phyloP scores from a whole-genome alignment of 2,329 filamentous ascomycete genomes.

The Simplicillium aogashimaense region DNA sequence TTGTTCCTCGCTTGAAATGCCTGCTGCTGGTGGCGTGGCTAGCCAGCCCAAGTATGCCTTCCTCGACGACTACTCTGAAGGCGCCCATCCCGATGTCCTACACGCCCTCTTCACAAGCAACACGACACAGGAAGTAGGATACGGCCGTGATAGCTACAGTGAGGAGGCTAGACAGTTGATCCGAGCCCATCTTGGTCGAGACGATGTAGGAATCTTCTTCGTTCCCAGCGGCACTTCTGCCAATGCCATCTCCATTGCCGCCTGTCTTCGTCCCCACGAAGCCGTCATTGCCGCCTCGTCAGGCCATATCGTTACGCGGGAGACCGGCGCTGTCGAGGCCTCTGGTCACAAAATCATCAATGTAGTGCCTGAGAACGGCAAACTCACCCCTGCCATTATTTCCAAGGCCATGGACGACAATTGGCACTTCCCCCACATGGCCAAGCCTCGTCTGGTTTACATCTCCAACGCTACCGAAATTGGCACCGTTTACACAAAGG shows the following conservation, averaged over 20 bases:
- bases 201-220: slow-evolving; percentile 37
- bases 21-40: slow-evolving; percentile 5
- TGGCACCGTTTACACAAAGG: slow-evolving; percentile 35
- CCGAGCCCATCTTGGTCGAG: slow-evolving; percentile 21
- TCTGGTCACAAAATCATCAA: slow-evolving; percentile 42
- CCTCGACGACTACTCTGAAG: slow-evolving; percentile 41
- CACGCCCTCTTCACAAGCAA: slow-evolving; percentile 35
- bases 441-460: slow-evolving; percentile 39
- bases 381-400: slow-evolving; percentile 32
- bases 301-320: slow-evolving; percentile 37
- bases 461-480: slow-evolving; percentile 41
- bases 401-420: slow-evolving; percentile 33
- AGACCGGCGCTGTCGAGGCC: slow-evolving; percentile 40
- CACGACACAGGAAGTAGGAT: slow-evolving; percentile 32
- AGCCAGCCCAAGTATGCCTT: slow-evolving; percentile 27
- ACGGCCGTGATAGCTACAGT: slow-evolving; percentile 35
- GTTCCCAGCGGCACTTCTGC: slow-evolving; percentile 41
- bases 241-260: slow-evolving; percentile 40
- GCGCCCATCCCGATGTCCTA: slow-evolving; percentile 37
- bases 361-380: slow-evolving; percentile 32
- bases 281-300: slow-evolving; percentile 39
- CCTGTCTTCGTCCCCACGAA: slow-evolving; percentile 38
- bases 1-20: slow-evolving; percentile 1
- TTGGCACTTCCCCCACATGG: slow-evolving; percentile 41
- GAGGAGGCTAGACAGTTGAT: slow-evolving; percentile 30